A percentile compares a stretch with the other conserved stretches of the same genome.
Conservation (phyloP, 1,139 yeast species). For the Geotrichum candidum region DNA sequence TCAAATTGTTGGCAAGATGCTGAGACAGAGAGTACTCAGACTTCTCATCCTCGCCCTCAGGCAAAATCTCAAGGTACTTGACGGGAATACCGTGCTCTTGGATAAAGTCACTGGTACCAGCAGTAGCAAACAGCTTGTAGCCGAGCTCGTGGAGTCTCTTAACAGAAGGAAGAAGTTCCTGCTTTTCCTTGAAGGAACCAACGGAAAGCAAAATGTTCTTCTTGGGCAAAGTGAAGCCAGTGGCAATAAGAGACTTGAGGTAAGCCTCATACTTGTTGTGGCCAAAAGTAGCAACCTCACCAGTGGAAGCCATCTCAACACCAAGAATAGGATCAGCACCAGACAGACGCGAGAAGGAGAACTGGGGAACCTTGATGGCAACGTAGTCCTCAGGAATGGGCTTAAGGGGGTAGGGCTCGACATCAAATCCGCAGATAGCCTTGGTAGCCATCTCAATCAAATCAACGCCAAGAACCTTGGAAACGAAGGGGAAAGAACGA, state of each 20-base stretch:
- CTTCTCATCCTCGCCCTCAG: conserved; percentile 53
- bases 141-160: conserved; percentile 77
- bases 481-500: conserved; percentile 96
- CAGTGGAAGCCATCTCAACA: conserved; percentile 99
- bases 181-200: conserved; percentile 97
- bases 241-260: conserved; percentile 85
- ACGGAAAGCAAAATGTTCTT: conserved; percentile 88
- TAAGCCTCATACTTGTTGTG: conserved; percentile 95
- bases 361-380: conserved; percentile 97
- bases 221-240: conserved; percentile 93
- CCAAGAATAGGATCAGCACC: conserved; percentile 99
- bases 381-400: conserved; percentile 89
- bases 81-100: conserved; percentile 93
- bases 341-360: conserved; percentile 93
- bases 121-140: conserved; percentile 88
- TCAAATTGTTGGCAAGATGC: conserved; percentile 93
- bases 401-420: conserved; percentile 83
- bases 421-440: conserved; percentile 86
- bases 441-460: conserved; percentile 96
- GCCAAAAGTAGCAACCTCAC: conserved; percentile 98
- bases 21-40: conserved; percentile 92
- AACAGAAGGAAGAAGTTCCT: conserved; percentile 85
- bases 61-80: conserved; percentile 85
- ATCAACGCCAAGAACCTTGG: conserved; percentile 95
- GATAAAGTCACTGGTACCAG: conserved; percentile 98